These are phyloP conservation scores for Picea sitchensis DNA, from an alignment of 75 land plant genomes.

Conservation along the genomic window DNA sequence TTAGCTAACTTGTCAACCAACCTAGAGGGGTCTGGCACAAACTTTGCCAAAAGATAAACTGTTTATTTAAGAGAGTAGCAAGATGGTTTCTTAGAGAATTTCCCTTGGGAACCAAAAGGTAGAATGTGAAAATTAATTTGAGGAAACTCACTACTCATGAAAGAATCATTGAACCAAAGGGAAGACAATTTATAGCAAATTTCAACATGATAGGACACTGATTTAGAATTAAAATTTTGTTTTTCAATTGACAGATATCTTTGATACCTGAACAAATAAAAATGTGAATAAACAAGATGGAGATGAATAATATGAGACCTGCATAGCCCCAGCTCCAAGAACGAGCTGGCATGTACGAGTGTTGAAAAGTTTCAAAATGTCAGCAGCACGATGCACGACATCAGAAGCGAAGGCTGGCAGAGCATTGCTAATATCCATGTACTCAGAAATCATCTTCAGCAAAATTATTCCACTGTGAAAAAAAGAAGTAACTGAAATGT, in stretches of 20 bases:
- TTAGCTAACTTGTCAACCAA: too few species aligned
- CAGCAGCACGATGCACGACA: slow-evolving; percentile 82
- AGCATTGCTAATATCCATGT: slow-evolving; percentile 73
- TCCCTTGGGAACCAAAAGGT: neutral
- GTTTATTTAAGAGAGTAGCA: neutral
- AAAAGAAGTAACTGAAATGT: slow-evolving; percentile 4
- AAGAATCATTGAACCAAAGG: neutral
- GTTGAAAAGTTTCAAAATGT: slow-evolving; percentile 87
- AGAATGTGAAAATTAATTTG: neutral
- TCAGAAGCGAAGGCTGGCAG: slow-evolving; percentile 85
- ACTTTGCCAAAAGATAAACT: too few species aligned
- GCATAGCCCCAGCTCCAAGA: slow-evolving; percentile 98
- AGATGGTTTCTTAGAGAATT: neutral
- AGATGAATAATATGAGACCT: slow-evolving; percentile 48
- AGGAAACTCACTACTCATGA: neutral
- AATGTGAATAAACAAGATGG: neutral
- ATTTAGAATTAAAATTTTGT: slow-evolving; percentile 5
- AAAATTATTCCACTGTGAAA: slow-evolving; percentile 84
- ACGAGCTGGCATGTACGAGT: slow-evolving; percentile 93
- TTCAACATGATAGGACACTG: neutral
- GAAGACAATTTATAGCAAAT: neutral
- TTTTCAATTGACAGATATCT: slow-evolving; percentile 7
- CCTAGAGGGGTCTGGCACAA: too few species aligned
- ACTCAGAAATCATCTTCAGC: slow-evolving; percentile 95
- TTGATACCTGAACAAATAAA: neutral